Conservation (phyloP, 2,329 filamentous ascomycete species). For the Laburnicola sp. region DNA sequence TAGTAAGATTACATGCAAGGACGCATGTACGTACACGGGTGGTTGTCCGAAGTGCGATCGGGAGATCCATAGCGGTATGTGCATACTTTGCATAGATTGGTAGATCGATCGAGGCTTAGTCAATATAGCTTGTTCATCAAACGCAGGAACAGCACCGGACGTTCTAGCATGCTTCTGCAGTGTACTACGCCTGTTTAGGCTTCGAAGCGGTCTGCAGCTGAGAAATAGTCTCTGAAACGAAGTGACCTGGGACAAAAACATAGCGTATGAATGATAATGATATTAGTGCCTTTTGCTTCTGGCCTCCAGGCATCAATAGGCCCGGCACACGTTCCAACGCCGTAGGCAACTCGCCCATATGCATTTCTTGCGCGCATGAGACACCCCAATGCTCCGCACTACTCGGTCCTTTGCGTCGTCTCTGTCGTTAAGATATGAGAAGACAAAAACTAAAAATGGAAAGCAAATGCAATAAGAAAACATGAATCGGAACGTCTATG, state of each 20-base stretch:
- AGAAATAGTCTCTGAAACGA: too few species aligned
- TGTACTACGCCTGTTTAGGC: too few species aligned
- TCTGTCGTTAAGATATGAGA: conserved; percentile 2
- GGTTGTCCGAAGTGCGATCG: not conserved
- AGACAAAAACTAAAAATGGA: not conserved
- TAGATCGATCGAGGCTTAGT: not conserved
- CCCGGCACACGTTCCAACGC: conserved; percentile 6
- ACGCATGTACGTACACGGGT: not conserved
- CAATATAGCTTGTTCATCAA: too few species aligned
- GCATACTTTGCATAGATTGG: not conserved
- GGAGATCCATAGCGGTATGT: not conserved
- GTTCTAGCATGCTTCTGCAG: too few species aligned
- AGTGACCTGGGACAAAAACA: too few species aligned
- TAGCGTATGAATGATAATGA: not conserved
- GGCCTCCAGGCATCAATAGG: not conserved
- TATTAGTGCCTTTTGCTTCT: conserved; percentile 5
- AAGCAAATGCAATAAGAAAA: not conserved
- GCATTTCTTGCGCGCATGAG: conserved; percentile 2
- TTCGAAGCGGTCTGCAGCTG: too few species aligned
- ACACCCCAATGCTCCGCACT: not conserved
- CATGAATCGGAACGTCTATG: conserved; percentile 2
- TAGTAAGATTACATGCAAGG: conserved; percentile 6
- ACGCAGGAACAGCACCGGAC: not conserved
- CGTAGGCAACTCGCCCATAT: conserved; percentile 14
- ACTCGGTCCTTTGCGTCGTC: conserved; percentile 6